Conservation (phyloP, 495 filamentous ascomycete genomes). For the Penicillium odoratum region DNA sequence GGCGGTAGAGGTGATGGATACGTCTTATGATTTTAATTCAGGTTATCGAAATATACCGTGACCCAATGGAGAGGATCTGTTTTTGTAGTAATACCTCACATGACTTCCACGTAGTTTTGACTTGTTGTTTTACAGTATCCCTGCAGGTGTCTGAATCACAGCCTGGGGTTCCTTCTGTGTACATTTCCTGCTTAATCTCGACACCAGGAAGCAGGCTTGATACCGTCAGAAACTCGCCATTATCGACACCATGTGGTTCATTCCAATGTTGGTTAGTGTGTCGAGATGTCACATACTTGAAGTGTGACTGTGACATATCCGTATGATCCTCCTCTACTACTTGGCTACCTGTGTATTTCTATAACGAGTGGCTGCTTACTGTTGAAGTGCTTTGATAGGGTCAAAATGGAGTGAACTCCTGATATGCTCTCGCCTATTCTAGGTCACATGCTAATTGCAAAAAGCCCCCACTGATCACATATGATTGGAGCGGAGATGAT, state of each 20-base stretch:
- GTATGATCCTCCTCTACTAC: no score
- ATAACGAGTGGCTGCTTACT: neutral
- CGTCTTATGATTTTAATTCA: conserved; percentile 24
- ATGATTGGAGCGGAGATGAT: conserved; percentile 3
- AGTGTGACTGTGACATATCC: no score
- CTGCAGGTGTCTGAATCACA: neutral
- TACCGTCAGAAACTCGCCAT: neutral
- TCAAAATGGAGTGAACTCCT: conserved; percentile 12
- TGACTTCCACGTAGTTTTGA: neutral
- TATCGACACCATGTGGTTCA: neutral
- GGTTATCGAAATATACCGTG: conserved; percentile 1
- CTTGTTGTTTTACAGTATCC: neutral
- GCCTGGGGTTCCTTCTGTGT: neutral
- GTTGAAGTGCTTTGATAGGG: neutral
- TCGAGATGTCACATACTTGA: no score
- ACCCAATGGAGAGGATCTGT: conserved; percentile 18
- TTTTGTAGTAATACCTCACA: conserved; percentile 2
- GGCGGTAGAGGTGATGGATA: conserved; percentile 43
- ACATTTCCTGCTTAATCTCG: neutral
- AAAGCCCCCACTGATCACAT: neutral
- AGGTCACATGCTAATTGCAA: conserved; percentile 1
- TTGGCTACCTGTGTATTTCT: neutral
- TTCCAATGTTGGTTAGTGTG: no score
- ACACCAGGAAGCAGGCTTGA: no score
- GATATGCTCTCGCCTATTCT: conserved; percentile 15